A percentile compares a stretch with the other conserved stretches of the same genome.
Evolutionary conservation across 2,329 filamentous ascomycete genomes (phyloP).

Genomic region (Blastomyces parvus): DNA sequence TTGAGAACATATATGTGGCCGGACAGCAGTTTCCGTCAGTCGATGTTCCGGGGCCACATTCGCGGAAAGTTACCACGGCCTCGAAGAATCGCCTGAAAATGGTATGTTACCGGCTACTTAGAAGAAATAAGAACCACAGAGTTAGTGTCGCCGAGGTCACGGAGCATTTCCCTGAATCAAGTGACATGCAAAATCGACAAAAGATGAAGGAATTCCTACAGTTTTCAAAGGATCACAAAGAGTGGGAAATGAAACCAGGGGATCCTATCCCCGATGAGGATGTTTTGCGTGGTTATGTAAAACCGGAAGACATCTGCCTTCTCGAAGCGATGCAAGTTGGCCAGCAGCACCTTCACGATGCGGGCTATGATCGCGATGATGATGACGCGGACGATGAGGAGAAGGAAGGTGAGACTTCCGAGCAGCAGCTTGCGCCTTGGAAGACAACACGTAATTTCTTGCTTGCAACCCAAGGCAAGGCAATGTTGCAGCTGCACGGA

Average conservation of each 20-base stretch:
- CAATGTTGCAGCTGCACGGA: constrained; percentile 90
- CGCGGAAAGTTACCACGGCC: constrained; percentile 90
- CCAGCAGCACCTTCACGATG: constrained; percentile 79
- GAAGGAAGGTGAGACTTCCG: constrained; percentile 64
- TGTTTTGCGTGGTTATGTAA: constrained; percentile 75
- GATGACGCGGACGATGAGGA: constrained; percentile 58
- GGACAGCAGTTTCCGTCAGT: constrained; percentile 88
- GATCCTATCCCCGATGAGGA: constrained; percentile 73
- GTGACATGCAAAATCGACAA: constrained; percentile 88
- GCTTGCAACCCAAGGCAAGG: constrained; percentile 85
- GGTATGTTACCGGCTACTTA: constrained; percentile 82
- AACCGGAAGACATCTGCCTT: constrained; percentile 88
- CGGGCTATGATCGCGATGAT: constrained; percentile 65
- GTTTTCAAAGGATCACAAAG: constrained; percentile 79
- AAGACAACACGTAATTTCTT: constrained; percentile 94
- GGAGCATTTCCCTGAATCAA: constrained; percentile 82
- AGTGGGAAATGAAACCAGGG: constrained; percentile 68
- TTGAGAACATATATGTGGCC: constrained; percentile 83
- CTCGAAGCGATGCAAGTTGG: constrained; percentile 97
- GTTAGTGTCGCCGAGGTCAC: constrained; percentile 78
- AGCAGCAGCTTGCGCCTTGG: constrained; percentile 89
- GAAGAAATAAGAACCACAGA: constrained; percentile 59
- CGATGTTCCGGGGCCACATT: constrained; percentile 88
- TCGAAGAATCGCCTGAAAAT: constrained; percentile 95
- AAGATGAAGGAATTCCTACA: constrained; percentile 94